Conservation (phyloP, 306 rosid genomes). For the Begonia fuchsioides region DNA sequence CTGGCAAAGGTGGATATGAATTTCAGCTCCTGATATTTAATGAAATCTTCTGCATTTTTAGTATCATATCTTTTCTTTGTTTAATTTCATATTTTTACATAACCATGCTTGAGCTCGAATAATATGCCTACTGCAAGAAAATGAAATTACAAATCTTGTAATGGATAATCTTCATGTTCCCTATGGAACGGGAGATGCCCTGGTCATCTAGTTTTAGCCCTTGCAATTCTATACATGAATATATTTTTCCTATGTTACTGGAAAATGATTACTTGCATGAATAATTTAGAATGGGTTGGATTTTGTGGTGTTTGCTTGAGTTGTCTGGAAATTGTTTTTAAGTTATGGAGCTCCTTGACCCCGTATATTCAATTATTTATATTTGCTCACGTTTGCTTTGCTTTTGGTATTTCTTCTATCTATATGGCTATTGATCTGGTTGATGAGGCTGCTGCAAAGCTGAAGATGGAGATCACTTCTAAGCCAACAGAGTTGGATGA, state of each 20-base stretch:
- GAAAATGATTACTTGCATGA: too few species aligned
- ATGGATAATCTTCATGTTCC: too few species aligned
- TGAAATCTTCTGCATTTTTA: neutral
- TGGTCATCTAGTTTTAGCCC: too few species aligned
- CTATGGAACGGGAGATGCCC: too few species aligned
- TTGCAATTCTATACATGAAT: too few species aligned
- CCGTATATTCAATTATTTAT: neutral
- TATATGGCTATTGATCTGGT: slow-evolving; percentile 91
- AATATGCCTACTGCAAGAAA: too few species aligned
- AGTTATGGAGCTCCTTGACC: slow-evolving; percentile 2
- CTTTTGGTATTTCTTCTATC: slow-evolving; percentile 9
- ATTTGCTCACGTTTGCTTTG: neutral
- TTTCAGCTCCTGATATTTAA: neutral
- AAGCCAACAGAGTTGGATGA: slow-evolving; percentile 95
- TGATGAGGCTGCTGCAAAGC: slow-evolving; percentile 96
- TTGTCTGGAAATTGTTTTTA: neutral
- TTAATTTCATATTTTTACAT: neutral
- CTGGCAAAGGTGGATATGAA: slow-evolving; percentile 60
- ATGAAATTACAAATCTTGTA: too few species aligned
- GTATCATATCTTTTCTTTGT: neutral
- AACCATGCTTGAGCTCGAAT: too few species aligned
- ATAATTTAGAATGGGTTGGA: neutral
- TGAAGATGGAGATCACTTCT: slow-evolving; percentile 94
- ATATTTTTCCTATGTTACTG: too few species aligned
- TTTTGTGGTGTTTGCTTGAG: neutral